These are phyloP conservation scores for Debaryomycetaceae sp. DNA, from an alignment of 1,139 yeast genomes.

Conservation along the genomic window DNA sequence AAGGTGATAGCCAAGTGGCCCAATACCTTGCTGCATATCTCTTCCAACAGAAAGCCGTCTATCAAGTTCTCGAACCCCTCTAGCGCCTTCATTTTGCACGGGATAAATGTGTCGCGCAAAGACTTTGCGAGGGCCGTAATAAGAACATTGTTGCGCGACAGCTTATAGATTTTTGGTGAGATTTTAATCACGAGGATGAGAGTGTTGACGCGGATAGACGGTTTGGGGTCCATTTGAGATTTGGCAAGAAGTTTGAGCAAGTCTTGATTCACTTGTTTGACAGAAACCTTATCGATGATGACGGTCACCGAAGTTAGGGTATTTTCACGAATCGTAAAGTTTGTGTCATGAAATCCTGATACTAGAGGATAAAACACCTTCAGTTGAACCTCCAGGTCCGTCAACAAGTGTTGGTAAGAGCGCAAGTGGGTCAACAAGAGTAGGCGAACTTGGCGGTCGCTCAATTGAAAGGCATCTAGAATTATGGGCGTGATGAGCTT, in stretches of 20 bases:
- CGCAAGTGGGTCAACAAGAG: constrained; percentile 58
- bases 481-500: constrained; percentile 52
- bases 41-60: constrained; percentile 60
- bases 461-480: constrained; percentile 48
- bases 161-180: constrained; percentile 48
- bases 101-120: constrained; percentile 68
- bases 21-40: constrained; percentile 71
- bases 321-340: constrained; percentile 67
- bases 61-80: constrained; percentile 60
- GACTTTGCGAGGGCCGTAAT: constrained; percentile 84
- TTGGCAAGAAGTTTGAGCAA: constrained; percentile 72
- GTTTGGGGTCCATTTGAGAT: constrained; percentile 75
- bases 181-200: constrained; percentile 66
- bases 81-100: constrained; percentile 69
- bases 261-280: constrained; percentile 81
- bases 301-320: constrained; percentile 63
- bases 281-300: constrained; percentile 58
- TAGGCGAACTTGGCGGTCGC: constrained; percentile 71
- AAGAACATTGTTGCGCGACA: constrained; percentile 58
- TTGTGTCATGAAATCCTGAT: constrained; percentile 80
- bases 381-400: constrained; percentile 55
- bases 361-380: constrained; percentile 58
- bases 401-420: constrained; percentile 37
- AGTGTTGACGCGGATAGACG: constrained; percentile 81
- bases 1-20: constrained; percentile 81